Evolutionary conservation across 2,329 filamentous ascomycete species (phyloP), one percentile per base, ranked within the genome.

Genomic region (Rhytidhysteron rufulum): DNA sequence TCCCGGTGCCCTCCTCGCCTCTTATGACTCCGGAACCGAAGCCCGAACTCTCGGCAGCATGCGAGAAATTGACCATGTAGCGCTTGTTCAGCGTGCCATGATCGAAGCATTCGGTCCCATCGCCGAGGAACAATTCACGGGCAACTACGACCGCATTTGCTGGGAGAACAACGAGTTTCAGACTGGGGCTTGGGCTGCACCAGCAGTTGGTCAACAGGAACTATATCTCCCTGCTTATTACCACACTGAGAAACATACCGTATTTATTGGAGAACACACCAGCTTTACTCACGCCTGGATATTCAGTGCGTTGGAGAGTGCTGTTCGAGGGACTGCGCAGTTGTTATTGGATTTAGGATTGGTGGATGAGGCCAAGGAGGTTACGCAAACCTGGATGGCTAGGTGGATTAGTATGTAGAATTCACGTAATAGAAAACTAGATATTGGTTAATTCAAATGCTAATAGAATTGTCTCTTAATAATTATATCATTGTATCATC

Each of bases 241-340:
- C 54, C 77, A 81, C 55, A 86, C 82, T 0, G 79, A 87, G 59
- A 74, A 74, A 47, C 78, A 82, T 34, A 80, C 82, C n/a, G 78
- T 86, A 24, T 85, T 86, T 43, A 68, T 84, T 2, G 66, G 66
- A 2, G 83, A 87, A 58, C 82, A 86, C 55, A 86, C 83, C 0
- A 78, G 75, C 5, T 85, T 82, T 55, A 88, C 83, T 0, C 83
- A 87, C 54, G 82, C 81, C 1, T 86, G 82, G 82, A 83, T 85
- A 36, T 75, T 77, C 22, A 79, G 75, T 3, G 83, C 83, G 1
- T 65, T 87, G 4, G 83, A 87, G 55, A 83, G 78, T 9, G 82
- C 80, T 0, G 77, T 86, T 2, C 69, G 83, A 1, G 80, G 83
- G 0, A 78, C 79, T 0, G 72, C 80, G 4, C 81, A 87, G 62